Conservation (phyloP, 768 basidiomycete species). For the Arthromyces matolae region DNA sequence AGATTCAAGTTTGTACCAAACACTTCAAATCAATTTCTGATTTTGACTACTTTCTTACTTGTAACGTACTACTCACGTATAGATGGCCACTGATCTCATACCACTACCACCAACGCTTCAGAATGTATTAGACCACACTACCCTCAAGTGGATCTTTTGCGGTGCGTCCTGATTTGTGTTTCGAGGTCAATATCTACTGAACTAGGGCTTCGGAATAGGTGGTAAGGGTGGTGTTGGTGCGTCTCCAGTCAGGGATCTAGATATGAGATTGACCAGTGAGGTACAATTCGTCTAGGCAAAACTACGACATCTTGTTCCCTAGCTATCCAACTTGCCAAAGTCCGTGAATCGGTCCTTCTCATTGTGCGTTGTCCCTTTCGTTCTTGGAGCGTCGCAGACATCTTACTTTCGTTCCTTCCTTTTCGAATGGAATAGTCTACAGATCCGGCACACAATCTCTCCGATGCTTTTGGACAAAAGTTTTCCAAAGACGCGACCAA, state of each 20-base stretch:
- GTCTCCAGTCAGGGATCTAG: conserved; percentile 23
- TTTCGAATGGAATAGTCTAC: conserved; percentile 62
- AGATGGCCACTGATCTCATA: conserved; percentile 54
- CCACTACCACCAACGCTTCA: conserved; percentile 79
- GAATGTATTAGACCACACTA: conserved; percentile 90
- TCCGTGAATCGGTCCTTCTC: conserved; percentile 91
- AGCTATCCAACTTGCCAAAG: conserved; percentile 91
- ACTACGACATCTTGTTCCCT: conserved; percentile 97
- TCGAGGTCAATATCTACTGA: conserved; percentile 12
- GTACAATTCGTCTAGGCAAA: conserved; percentile 59
- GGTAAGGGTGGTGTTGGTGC: conserved; percentile 97
- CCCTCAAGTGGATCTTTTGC: conserved; percentile 98
- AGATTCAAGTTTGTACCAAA: conserved; percentile 6
- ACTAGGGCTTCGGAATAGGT: conserved; percentile 44
- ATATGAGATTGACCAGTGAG: too few relatives aligned
- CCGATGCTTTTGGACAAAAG: conserved; percentile 98
- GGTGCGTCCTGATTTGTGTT: conserved; percentile 47
- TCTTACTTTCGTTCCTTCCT: not conserved
- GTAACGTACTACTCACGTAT: not conserved
- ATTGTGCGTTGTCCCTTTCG: conserved; percentile 56
- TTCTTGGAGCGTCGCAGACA: conserved; percentile 10
- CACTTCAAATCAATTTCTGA: conserved; percentile 4
- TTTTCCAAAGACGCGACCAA: conserved; percentile 98
- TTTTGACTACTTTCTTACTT: not conserved
- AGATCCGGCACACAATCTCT: conserved; percentile 99